Percentiles rank a stretch among this genome's conserved stretches.
Conservation (phyloP, 441 rosid genomes). For the Corymbia citriodora region DNA sequence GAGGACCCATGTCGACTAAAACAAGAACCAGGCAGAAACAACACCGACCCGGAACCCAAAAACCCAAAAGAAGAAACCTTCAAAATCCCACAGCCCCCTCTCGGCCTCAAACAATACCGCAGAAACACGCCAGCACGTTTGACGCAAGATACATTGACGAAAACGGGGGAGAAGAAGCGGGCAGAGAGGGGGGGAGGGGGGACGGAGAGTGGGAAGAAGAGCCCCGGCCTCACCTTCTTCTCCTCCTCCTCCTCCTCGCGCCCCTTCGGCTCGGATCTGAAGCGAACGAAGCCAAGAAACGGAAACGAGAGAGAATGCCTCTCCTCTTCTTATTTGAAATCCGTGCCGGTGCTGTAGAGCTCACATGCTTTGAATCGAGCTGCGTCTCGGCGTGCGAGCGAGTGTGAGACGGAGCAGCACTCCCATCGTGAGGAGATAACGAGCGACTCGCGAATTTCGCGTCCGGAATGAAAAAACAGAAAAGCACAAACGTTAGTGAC, state of each 20-base stretch:
- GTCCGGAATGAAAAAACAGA: no score
- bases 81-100: background rate
- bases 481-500: no score
- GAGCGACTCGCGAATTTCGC: no score
- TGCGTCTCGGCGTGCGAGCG: background rate
- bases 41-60: background rate
- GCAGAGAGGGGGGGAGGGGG: background rate
- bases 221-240: background rate
- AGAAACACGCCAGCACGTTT: background rate
- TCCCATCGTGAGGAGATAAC: background rate
- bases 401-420: background rate
- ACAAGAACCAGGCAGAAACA: background rate
- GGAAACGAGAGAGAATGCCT: background rate
- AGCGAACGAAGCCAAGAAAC: background rate
- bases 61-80: background rate
- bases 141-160: background rate
- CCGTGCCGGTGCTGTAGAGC: background rate
- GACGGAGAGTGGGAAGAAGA: background rate
- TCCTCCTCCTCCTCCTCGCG: background rate
- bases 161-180: background rate
- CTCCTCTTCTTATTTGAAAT: background rate
- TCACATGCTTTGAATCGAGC: background rate
- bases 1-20: background rate
- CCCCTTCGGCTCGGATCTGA: background rate
- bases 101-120: background rate